These are phyloP conservation scores for Leishmania tropica DNA, from an alignment of 208 protist genomes.

Conservation along the genomic window DNA sequence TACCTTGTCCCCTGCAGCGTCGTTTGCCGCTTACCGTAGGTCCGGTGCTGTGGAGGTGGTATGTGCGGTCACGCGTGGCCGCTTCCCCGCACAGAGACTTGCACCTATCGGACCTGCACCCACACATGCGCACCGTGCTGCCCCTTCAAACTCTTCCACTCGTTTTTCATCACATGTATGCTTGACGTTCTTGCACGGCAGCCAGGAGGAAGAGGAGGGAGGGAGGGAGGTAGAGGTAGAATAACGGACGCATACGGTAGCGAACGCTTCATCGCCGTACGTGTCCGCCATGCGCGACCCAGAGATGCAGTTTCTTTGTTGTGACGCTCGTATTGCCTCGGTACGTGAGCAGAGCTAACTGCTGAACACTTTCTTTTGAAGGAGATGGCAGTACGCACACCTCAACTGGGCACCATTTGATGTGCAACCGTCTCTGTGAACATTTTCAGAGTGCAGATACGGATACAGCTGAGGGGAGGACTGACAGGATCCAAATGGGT, in stretches of 20 bases:
- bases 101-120: constrained; percentile 11
- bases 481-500: background rate
- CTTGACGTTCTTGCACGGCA: background rate
- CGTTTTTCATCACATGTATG: background rate
- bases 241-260: background rate
- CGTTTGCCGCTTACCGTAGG: constrained; percentile 8
- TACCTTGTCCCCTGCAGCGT: constrained; percentile 1
- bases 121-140: background rate
- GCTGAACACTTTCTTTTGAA: background rate
- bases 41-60: constrained; percentile 15
- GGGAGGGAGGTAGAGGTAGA: background rate
- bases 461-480: background rate
- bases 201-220: background rate
- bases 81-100: constrained; percentile 12
- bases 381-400: background rate
- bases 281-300: background rate
- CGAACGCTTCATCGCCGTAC: background rate
- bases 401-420: background rate
- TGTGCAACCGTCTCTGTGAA: background rate
- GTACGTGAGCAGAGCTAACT: background rate
- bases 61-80: constrained; percentile 27
- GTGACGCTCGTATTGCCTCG: background rate
- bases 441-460: background rate
- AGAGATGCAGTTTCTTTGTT: background rate
- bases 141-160: background rate